Evolutionary conservation across 2,329 filamentous ascomycete genomes (phyloP).

Genomic region (Colletotrichum endophyticum): DNA sequence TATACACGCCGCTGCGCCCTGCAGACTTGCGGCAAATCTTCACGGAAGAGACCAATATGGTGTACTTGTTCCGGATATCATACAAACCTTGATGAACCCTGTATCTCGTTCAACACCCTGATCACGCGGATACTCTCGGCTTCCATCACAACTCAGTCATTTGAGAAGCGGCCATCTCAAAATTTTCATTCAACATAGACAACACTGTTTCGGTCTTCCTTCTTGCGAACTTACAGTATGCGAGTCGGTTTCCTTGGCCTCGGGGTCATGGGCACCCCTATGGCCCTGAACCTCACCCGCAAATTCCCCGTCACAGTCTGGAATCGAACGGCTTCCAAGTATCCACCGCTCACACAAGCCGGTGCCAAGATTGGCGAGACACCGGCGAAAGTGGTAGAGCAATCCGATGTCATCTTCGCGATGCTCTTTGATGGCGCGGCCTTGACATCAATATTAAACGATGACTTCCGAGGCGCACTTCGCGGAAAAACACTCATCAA

Average conservation of each 20-base stretch:
- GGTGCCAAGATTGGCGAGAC: conserved; percentile 27
- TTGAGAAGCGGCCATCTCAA: neutral
- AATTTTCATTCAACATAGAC: neutral
- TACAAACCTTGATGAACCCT: neutral
- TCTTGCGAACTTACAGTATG: neutral
- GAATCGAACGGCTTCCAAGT: conserved; percentile 34
- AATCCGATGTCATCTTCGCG: conserved; percentile 33
- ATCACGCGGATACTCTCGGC: neutral
- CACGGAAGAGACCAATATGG: too few relatives aligned
- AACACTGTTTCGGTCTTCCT: neutral
- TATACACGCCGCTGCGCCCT: neutral
- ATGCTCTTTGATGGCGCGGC: conserved; percentile 35
- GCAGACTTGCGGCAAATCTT: neutral
- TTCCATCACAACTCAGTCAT: neutral
- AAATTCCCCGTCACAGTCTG: conserved; percentile 31
- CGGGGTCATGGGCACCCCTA: conserved; percentile 36
- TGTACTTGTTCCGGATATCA: neutral
- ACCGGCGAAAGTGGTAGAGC: conserved; percentile 26
- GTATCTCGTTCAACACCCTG: neutral
- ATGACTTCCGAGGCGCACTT: conserved; percentile 26
- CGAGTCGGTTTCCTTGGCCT: conserved; percentile 34
- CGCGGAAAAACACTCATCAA: conserved; percentile 36
- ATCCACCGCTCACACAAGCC: conserved; percentile 21
- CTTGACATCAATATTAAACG: conserved; percentile 26
- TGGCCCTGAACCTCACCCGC: conserved; percentile 34